Evolutionary conservation across 352 stramenopile species (phyloP), one percentile per base, ranked within the genome.

Genomic region (Phytophthora brassicae): DNA sequence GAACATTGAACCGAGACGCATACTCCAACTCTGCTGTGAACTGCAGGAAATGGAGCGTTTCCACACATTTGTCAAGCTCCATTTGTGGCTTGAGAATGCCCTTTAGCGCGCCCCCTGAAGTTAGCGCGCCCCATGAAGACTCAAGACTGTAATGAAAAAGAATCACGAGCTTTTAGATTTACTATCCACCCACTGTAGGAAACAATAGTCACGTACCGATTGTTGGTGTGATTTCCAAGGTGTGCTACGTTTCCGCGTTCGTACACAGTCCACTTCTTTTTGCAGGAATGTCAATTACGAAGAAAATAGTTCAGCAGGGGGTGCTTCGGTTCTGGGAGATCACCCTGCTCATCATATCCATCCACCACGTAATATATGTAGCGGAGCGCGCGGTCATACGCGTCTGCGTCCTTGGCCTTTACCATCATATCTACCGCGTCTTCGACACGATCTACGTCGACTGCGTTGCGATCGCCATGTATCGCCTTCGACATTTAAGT

Each of bases 51-150:
- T n/a, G n/a, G 2, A 60, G 42, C 6, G 53, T 60, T 6, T 60
- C 43, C 0, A 53, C 53, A 31, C 41, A 53, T 19, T 53, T 43
- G 20, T 60, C 42, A 9, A 60, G 19, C 16, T 53, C 31, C 42
- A 60, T 53, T 41, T 60, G 20, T 8, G 42, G 29, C 5, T 46
- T 52, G 4, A 60, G 20, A 46, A 60, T 60, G 6, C 36, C 29
- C 22, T 60, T 60, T 0, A 53, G 17, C 16, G 0, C 43, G 1
- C 23, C 43, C 43, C 43, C n/a, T n/a, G n/a, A n/a, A n/a, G n/a
- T n/a, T n/a, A n/a, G n/a, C n/a, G n/a, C n/a, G n/a, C n/a, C 43
- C 54, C 43, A 61, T 0, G 43, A 19, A 28, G 38, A 60, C 16
- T 60, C 29, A 13, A 60, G 20, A 2, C 52, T 43, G 24, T 11